phyloP scores from a whole-genome alignment of 2,329 filamentous ascomycete species.

The Periconia macrospinosa region DNA sequence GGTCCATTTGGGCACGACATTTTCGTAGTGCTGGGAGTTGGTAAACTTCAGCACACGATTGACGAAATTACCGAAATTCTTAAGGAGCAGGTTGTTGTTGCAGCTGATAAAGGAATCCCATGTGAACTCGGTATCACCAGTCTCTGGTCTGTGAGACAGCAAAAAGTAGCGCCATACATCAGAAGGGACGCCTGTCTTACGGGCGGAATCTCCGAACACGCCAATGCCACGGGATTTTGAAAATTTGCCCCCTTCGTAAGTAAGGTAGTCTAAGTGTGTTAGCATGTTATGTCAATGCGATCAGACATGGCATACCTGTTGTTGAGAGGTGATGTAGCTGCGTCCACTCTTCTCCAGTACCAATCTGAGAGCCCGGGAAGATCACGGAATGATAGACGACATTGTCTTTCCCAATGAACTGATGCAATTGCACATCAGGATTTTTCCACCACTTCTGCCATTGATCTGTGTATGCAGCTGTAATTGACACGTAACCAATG shows the following conservation, averaged over 20 bases:
- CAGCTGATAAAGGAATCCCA: conserved; percentile 75
- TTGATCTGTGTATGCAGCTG: conserved; percentile 76
- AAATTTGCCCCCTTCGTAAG: conserved; percentile 68
- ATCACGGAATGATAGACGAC: conserved; percentile 81
- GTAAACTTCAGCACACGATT: conserved; percentile 62
- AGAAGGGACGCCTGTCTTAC: conserved; percentile 75
- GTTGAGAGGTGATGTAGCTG: conserved; percentile 81
- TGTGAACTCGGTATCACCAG: conserved; percentile 79
- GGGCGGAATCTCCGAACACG: conserved; percentile 83
- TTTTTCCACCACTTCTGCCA: conserved; percentile 92
- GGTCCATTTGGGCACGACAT: conserved; percentile 63
- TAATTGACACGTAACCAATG: conserved; percentile 87
- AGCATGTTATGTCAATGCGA: not conserved
- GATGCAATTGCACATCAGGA: conserved; percentile 78
- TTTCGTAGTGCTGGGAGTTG: conserved; percentile 62
- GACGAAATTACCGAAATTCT: conserved; percentile 61
- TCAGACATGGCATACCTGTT: conserved; percentile 54
- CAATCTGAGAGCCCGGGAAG: conserved; percentile 80
- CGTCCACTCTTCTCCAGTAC: conserved; percentile 79
- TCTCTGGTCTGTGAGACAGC: conserved; percentile 76
- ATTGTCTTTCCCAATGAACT: conserved; percentile 89
- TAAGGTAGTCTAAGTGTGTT: conserved; percentile 56
- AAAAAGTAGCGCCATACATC: conserved; percentile 89
- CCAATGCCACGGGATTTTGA: conserved; percentile 82
- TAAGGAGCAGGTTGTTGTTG: conserved; percentile 79